Evolutionary conservation across 2,329 filamentous ascomycete species (phyloP), one percentile per base, ranked within the genome.

Genomic region (Hymenoscyphus occultus): DNA sequence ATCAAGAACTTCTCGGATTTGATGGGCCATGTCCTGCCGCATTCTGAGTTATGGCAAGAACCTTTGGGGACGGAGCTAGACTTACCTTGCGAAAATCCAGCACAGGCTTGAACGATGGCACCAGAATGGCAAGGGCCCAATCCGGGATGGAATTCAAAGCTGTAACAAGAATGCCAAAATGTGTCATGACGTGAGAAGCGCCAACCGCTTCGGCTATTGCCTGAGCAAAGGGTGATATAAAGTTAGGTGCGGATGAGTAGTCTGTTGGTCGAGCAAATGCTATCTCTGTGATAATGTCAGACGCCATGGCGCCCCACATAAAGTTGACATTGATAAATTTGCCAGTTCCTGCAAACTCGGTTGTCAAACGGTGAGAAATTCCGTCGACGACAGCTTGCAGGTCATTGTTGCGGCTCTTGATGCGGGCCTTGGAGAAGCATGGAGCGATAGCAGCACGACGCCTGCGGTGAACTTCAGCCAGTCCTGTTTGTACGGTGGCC

Each of bases 271-370:
- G 51, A 19, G 58, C 71, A 58, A 73, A 74, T 45, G 66, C 67
- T 63, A 72, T 73, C 48, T 72, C 67, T 6, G 68, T 72, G 39
- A 74, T 69, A 19, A 70, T 66, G 64, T 75, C 73, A 14, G 56
- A 60, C 10, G 66, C 48, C 31, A 65, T 63, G 42, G 63, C 68
- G n/a, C 60, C 58, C 59, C 62, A 65, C 14, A 56, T 63, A 48
- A 45, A 39, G 13, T 60, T 63, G 9, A 68, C 45, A 13, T 45
- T 48, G 16, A 69, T 40, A 5, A 60, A 42, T 13, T 58, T 64
- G 13, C 59, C 59, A 14, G 31, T 59, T 4, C 16, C 39, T 19
- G 60, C 51, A 28, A 64, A 64, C 19, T 65, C 64, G 14, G 32
- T 39, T n/a, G 63, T 69, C 54, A 67, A 39, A 14, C 64, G 61